Evolutionary conservation across 805 yeast genomes (phyloP), one percentile per base, ranked within the genome.

Genomic region (Starmera amethionina): DNA sequence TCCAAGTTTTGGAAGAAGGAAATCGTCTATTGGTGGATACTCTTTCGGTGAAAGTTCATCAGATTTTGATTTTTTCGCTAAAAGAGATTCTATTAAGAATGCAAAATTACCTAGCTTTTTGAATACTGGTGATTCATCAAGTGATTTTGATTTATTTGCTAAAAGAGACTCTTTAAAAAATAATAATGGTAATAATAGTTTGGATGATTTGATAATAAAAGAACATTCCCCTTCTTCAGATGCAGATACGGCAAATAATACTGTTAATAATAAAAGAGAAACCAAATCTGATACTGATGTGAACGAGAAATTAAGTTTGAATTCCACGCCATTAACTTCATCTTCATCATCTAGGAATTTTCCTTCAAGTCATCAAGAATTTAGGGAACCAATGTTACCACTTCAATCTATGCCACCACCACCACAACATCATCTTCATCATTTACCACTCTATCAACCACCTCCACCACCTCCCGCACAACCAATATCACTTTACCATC

Each of bases 11-110:
- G 42, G 45, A 34, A 16, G 32, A 28, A 15, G 29, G 29, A 16
- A 29, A 14, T 29, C 25, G 9, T 22, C 29, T 4, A 16, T 35
- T 16, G 29, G 29, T 11, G 25, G 2, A 33, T 40, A 42, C 12
- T 45, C 53, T 3, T 39, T 44, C n/a, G 48, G 50, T 30, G 59
- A 53, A 28, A 19, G 10, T 32, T 42, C 50, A 2, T 48, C 49
- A 15, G 54, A 54, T 32, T 52, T 51, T 41, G 59, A 54, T 30
- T 43, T 53, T 34, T 54, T 54, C 34, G 41, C 54, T 2, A 54
- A 52, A 34, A 50, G 56, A 39, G 59, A 55, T 41, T 55, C 59
- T 2, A 43, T 54, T 8, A 54, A 54, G 39, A 45, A 47, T 37
- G 32, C 36, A 39, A 35, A 32, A 29, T 14, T 16, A 16, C 13